A percentile compares a stretch with the other conserved stretches of the same genome.
Conservation (phyloP, 2,329 filamentous ascomycete genomes). For the Alternaria ethzedia region DNA sequence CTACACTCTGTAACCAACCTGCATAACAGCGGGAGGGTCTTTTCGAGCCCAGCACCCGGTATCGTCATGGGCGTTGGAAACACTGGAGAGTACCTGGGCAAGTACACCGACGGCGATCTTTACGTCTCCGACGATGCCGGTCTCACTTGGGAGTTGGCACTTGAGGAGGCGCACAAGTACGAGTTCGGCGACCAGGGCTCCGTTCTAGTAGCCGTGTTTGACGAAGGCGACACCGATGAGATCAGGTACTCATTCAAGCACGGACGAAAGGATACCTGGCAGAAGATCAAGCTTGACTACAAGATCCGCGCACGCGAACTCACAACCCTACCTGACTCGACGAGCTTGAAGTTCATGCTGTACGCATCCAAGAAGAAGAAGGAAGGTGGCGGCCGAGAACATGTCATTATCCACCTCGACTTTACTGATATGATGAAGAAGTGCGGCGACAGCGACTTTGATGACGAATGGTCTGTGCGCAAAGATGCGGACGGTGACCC, state of each 20-base stretch:
- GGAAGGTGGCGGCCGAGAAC: conserved; percentile 59
- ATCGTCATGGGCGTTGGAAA: conserved; percentile 95
- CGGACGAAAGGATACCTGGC: conserved; percentile 75
- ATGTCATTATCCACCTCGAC: conserved; percentile 76
- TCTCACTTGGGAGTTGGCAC: conserved; percentile 76
- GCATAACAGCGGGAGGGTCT: conserved; percentile 82
- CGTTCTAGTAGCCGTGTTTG: conserved; percentile 80
- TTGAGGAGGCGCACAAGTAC: conserved; percentile 88
- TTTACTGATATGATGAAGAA: conserved; percentile 81
- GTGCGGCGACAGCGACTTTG: conserved; percentile 79
- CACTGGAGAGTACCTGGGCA: conserved; percentile 74
- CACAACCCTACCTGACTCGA: conserved; percentile 91
- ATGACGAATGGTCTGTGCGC: conserved; percentile 81
- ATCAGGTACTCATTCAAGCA: conserved; percentile 86
- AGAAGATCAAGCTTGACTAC: conserved; percentile 70
- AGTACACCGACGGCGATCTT: conserved; percentile 76
- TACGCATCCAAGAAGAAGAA: conserved; percentile 60
- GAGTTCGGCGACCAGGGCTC: conserved; percentile 95
- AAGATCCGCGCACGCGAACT: conserved; percentile 75
- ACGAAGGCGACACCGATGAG: conserved; percentile 67
- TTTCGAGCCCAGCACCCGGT: conserved; percentile 91
- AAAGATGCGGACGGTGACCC: conserved; percentile 79
- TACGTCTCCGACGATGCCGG: conserved; percentile 93
- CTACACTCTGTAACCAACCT: conserved; percentile 91
- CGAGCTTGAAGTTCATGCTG: conserved; percentile 87